Percentiles rank a stretch among this genome's conserved stretches.
phyloP scores from a whole-genome alignment of 2,329 filamentous ascomycete species.

The Stemphylium lycopersici region DNA sequence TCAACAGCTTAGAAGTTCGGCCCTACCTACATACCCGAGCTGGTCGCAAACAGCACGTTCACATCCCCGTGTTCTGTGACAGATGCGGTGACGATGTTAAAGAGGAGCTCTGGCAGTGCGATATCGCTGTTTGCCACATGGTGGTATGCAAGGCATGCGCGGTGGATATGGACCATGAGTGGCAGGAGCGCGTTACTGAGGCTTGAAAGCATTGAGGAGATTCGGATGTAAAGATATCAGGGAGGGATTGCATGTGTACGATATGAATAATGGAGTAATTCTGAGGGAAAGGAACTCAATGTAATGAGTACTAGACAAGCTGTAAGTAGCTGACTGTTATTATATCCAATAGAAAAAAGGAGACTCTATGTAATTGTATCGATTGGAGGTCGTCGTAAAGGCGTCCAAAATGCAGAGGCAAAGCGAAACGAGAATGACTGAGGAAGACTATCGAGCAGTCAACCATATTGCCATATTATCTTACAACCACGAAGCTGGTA shows the following conservation, averaged over 20 bases:
- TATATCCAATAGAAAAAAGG: slow-evolving; percentile 1
- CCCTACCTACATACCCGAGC: slow-evolving; percentile 19
- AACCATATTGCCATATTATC: neutral
- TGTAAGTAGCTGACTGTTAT: no score
- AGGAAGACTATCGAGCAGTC: no score
- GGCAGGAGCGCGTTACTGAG: slow-evolving; percentile 15
- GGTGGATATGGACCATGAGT: slow-evolving; percentile 24
- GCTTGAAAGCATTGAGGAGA: neutral
- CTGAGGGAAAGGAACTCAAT: no score
- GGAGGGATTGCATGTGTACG: neutral
- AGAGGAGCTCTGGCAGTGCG: slow-evolving; percentile 29
- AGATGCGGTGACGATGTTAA: slow-evolving; percentile 22
- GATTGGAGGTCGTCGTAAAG: no score
- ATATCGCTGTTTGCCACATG: slow-evolving; percentile 25
- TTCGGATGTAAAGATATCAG: neutral
- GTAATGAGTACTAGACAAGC: neutral
- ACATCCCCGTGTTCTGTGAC: slow-evolving; percentile 27
- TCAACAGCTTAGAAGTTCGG: slow-evolving; percentile 26
- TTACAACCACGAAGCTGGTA: slow-evolving; percentile 36
- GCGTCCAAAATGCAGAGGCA: no score
- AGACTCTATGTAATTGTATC: neutral
- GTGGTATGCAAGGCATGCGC: slow-evolving; percentile 27
- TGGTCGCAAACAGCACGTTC: slow-evolving; percentile 22
- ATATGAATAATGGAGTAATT: neutral
- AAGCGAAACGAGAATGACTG: no score